These are phyloP conservation scores for Heliamphora exappendiculata DNA, from an alignment of 148 eudicot genomes.

Conservation along the genomic window DNA sequence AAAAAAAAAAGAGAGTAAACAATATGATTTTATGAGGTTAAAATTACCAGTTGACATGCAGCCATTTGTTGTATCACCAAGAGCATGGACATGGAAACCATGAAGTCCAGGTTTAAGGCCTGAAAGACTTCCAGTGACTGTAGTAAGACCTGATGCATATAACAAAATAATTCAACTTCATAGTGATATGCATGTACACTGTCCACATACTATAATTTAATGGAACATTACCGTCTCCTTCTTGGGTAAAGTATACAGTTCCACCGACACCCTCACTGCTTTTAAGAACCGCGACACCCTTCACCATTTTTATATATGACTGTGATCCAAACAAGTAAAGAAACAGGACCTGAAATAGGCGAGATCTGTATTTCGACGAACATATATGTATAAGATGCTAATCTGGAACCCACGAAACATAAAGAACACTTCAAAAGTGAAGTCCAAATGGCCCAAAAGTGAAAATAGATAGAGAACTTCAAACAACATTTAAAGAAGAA, in stretches of 20 bases:
- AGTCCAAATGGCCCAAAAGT: neutral
- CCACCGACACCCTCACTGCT: slow-evolving; percentile 68
- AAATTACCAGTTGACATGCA: slow-evolving; percentile 90
- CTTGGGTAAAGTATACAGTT: slow-evolving; percentile 64
- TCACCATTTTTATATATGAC: slow-evolving; percentile 66
- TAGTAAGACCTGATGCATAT: slow-evolving; percentile 53
- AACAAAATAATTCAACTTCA: neutral
- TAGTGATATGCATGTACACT: neutral
- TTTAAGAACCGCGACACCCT: slow-evolving; percentile 75
- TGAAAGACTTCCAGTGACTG: slow-evolving; percentile 62
- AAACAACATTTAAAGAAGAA: neutral
- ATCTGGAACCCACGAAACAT: neutral
- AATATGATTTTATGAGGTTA: neutral
- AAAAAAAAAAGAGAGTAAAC: neutral
- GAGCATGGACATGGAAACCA: slow-evolving; percentile 93
- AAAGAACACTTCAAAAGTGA: neutral
- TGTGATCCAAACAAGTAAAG: slow-evolving; percentile 44
- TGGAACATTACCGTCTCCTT: slow-evolving; percentile 56
- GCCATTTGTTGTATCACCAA: slow-evolving; percentile 95
- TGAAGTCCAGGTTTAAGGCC: slow-evolving; percentile 89
- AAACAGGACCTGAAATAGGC: slow-evolving; percentile 2
- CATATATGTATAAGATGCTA: neutral
- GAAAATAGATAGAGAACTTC: neutral
- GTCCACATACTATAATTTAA: neutral
- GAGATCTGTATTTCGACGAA: neutral